These are phyloP conservation scores for Linum usitatissimum DNA, from an alignment of 345 rosid species.

Conservation along the genomic window DNA sequence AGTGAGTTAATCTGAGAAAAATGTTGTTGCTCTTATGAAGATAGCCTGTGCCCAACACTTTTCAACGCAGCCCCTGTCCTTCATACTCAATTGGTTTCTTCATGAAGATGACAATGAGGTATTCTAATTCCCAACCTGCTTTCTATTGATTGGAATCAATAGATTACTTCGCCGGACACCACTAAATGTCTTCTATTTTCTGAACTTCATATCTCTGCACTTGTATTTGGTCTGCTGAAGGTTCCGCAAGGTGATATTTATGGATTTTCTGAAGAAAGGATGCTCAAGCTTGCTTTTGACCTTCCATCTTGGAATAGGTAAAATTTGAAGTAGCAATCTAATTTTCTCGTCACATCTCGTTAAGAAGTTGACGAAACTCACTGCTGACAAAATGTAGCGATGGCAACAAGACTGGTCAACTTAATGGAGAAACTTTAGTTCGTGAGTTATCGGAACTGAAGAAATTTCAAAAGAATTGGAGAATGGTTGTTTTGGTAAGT, in stretches of 20 bases:
- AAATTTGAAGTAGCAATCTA: not conserved
- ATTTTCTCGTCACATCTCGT: conserved; percentile 3
- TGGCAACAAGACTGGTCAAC: conserved; percentile 41
- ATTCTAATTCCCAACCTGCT: not conserved
- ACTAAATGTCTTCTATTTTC: not conserved
- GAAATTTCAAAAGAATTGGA: conserved; percentile 55
- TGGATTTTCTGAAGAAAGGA: conserved; percentile 35
- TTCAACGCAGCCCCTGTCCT: conserved; percentile 56
- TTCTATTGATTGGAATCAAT: no score
- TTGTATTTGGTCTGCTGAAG: conserved; percentile 14
- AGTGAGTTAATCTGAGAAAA: conserved; percentile 4
- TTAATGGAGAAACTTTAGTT: conserved; percentile 36
- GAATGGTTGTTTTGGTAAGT: conserved; percentile 63
- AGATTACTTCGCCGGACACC: not conserved
- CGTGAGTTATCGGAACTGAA: conserved; percentile 47
- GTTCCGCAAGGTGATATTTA: conserved; percentile 25
- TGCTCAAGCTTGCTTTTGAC: conserved; percentile 42
- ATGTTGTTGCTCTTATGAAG: conserved; percentile 31
- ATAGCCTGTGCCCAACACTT: conserved; percentile 85
- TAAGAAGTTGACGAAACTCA: conserved; percentile 17
- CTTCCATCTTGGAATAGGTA: conserved; percentile 59
- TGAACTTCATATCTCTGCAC: not conserved
- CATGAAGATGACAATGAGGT: conserved; percentile 46
- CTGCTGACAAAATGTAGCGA: conserved; percentile 20
- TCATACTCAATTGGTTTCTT: conserved; percentile 40